These are phyloP conservation scores for Colletotrichum somersetense DNA, from an alignment of 2,329 filamentous ascomycete genomes.

Conservation along the genomic window DNA sequence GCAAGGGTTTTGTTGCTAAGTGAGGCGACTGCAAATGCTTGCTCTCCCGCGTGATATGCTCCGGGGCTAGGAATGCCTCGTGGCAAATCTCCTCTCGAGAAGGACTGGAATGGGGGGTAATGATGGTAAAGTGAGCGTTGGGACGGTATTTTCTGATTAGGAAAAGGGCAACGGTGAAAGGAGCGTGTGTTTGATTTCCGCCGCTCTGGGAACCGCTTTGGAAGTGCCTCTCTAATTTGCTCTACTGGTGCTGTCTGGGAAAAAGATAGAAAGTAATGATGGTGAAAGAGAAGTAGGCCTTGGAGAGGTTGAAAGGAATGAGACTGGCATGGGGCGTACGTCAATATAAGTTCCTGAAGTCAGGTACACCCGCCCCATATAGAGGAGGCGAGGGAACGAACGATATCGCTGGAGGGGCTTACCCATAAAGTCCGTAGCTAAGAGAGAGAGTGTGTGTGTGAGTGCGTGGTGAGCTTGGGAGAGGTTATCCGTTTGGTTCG, in stretches of 20 bases:
- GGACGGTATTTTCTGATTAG: constrained; percentile 26
- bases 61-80: constrained; percentile 25
- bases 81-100: constrained; percentile 13
- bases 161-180: constrained; percentile 17
- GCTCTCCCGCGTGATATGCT: constrained; percentile 24
- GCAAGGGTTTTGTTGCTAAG: constrained; percentile 39
- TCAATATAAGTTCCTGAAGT: constrained; percentile 42
- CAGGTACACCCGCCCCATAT: constrained; percentile 38
- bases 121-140: constrained; percentile 37
- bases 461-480: not conserved
- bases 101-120: constrained; percentile 36
- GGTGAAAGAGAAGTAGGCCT: constrained; percentile 14
- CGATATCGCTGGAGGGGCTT: constrained; percentile 10
- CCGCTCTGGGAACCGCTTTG: constrained; percentile 7
- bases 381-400: constrained; percentile 33
- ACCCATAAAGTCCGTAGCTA: constrained; percentile 18
- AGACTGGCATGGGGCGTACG: constrained; percentile 40
- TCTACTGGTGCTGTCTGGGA: constrained; percentile 9
- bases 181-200: constrained; percentile 30
- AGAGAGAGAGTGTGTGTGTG: constrained; percentile 16
- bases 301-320: constrained; percentile 22
- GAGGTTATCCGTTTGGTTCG: constrained; percentile 3
- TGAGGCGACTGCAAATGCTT: constrained; percentile 17
- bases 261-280: constrained; percentile 9
- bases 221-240: constrained; percentile 20